Conservation (phyloP, 768 basidiomycete species). For the Daedalea quercina region DNA sequence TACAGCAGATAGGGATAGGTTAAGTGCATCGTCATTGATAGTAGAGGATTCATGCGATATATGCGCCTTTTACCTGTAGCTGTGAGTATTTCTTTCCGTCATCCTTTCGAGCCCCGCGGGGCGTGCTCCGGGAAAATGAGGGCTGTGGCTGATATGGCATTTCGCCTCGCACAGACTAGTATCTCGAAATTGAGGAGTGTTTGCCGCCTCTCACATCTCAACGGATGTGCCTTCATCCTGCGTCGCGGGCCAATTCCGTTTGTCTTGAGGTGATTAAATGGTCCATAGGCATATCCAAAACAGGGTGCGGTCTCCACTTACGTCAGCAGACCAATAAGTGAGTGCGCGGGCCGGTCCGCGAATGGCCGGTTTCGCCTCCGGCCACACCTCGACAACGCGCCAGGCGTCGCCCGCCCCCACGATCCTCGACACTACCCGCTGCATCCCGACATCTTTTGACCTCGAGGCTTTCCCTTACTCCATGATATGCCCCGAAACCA, state of each 20-base stretch:
- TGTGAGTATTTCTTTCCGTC: neutral
- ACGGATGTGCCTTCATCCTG: neutral
- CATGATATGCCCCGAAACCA: constrained; percentile 88
- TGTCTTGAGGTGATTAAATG: neutral
- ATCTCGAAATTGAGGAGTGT: no score
- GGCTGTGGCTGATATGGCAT: neutral
- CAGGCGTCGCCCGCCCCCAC: neutral
- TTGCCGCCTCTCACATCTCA: no score
- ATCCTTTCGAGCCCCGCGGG: neutral
- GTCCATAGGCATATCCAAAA: neutral
- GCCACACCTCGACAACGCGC: neutral
- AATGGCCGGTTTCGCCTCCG: neutral
- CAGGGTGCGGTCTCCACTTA: neutral
- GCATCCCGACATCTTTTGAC: constrained; percentile 4
- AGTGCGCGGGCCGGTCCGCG: neutral
- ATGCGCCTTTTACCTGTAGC: neutral
- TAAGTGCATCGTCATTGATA: no score
- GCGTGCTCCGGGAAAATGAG: neutral
- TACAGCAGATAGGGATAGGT: no score
- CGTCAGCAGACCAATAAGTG: neutral
- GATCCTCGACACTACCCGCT: constrained; percentile 14
- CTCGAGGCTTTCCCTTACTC: constrained; percentile 40
- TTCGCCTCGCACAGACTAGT: neutral
- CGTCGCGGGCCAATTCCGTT: neutral
- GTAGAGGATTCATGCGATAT: neutral